phyloP scores from a whole-genome alignment of 1,139 yeast species.

The Yamadazyma dendronema region DNA sequence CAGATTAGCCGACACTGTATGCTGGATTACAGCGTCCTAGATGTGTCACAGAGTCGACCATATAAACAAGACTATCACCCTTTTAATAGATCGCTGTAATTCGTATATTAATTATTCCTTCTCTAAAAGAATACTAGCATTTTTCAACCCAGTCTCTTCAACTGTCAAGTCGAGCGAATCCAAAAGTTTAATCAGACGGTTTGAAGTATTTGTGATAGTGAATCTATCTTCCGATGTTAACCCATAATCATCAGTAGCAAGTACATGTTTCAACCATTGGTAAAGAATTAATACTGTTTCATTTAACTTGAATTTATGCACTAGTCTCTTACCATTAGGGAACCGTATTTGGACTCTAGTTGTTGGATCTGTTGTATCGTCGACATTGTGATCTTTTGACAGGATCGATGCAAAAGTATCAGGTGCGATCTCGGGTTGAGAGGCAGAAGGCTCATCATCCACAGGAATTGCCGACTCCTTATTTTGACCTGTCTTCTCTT shows the following conservation, averaged over 20 bases:
- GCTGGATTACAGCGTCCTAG: no score
- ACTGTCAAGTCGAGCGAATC: constrained; percentile 58
- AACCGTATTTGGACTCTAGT: constrained; percentile 86
- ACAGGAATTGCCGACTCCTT: constrained; percentile 27
- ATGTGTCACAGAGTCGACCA: no score
- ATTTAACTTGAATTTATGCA: constrained; percentile 62
- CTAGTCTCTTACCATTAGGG: constrained; percentile 80
- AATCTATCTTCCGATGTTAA: constrained; percentile 38
- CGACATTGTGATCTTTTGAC: constrained; percentile 55
- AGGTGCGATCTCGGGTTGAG: not conserved
- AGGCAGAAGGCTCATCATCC: constrained; percentile 9
- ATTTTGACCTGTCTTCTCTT: constrained; percentile 19
- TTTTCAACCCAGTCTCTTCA: constrained; percentile 74
- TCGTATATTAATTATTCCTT: constrained; percentile 20
- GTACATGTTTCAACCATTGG: constrained; percentile 54
- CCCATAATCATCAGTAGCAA: constrained; percentile 52
- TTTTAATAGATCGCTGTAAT: no score
- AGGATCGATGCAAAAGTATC: constrained; percentile 43
- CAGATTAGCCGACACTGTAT: no score
- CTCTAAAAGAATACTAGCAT: constrained; percentile 79
- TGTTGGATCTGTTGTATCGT: constrained; percentile 49
- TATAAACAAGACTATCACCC: no score
- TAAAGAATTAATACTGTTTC: constrained; percentile 50
- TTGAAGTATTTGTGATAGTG: constrained; percentile 57
- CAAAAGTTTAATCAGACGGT: constrained; percentile 64